These are phyloP conservation scores for Pilatotrama ljubarskyi DNA, from an alignment of 768 basidiomycete species.

Conservation along the genomic window DNA sequence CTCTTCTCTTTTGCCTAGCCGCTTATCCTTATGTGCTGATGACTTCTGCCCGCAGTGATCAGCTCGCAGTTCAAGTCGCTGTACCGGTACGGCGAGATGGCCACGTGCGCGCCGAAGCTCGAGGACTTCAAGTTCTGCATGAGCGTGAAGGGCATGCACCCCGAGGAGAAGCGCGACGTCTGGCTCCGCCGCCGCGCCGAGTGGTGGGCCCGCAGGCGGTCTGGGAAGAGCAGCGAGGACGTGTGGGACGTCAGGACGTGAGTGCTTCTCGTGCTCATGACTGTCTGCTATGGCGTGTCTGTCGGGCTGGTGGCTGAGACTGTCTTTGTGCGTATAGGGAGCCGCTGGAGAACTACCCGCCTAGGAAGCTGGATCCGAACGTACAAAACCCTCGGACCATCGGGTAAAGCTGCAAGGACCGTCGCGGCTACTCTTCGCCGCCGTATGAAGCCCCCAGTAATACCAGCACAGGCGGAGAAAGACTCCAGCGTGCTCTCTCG, in stretches of 20 bases:
- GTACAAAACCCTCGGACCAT: conserved; percentile 7
- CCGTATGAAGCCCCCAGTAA: too few relatives aligned
- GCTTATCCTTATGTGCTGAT: neutral
- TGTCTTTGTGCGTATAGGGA: conserved; percentile 36
- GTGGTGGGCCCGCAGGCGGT: conserved; percentile 87
- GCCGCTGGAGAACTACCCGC: conserved; percentile 53
- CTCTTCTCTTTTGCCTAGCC: neutral
- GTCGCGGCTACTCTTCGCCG: too few relatives aligned
- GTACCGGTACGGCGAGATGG: conserved; percentile 79
- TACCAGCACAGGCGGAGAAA: neutral
- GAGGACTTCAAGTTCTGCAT: conserved; percentile 97
- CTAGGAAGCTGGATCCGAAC: conserved; percentile 13
- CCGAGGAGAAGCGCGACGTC: conserved; percentile 73
- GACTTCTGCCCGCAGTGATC: conserved; percentile 50
- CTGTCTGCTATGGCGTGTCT: neutral
- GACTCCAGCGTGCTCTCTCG: neutral
- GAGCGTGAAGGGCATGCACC: conserved; percentile 73
- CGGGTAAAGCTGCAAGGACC: neutral
- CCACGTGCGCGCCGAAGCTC: conserved; percentile 73
- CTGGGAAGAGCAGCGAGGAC: conserved; percentile 86
- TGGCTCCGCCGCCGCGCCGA: conserved; percentile 90
- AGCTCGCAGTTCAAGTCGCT: conserved; percentile 79
- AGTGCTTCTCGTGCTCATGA: conserved; percentile 37
- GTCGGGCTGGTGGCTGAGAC: neutral
- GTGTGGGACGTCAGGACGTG: conserved; percentile 90